Base-by-base conservation (phyloP, 352 stramenopile genomes). In the Phytophthora syringae region DNA sequence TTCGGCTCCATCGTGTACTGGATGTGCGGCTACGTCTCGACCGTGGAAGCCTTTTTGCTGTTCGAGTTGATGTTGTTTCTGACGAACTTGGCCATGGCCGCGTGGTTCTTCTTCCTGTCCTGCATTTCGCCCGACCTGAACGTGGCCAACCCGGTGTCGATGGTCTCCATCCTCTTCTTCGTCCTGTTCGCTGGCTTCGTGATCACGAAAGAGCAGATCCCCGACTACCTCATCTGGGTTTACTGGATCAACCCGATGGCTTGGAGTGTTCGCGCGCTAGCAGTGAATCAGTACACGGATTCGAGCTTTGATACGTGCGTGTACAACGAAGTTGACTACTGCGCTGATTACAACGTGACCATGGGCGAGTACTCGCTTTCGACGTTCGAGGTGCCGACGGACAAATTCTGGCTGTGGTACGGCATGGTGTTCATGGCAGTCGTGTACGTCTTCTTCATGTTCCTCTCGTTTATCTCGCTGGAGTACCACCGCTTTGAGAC, bases 1-100 rank as follows among this genome's bases (percentile, higher is more conserved):
- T 95, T 95, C 67, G 89, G 85, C 9, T 83, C 76, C 1, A 70
- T 96, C 39, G 44, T 95, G 2, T 96, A 96, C 64, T 95, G 82
- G 74, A 90, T 95, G 71, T 86, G 90, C 39, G 89, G 86, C 3
- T 81, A 64, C 30, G 59, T 71, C 9, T 21, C 36, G 1, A 56
- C 63, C 1, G 48, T 60, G 0, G n/a, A 24, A 6, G 40, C 53
- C 0, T 90, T 72, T 55, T 7, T 89, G 0, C 47, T 84, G 7
- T 89, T 79, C 52, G 21, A 71, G 24, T 1, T 79, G 5, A 43
- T 80, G 7, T 37, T 87, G 0, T 37, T 82, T 32, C 7, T 83
- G 18, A 56, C 52, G 1, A 84, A 83, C 24, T n/a, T 89, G 6
- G 55, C 65, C 5, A 49, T 72, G 25, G 25, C 53, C 0, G 53